Base-by-base conservation (phyloP, 345 rosid genomes). In the Hevea brasiliensis region DNA sequence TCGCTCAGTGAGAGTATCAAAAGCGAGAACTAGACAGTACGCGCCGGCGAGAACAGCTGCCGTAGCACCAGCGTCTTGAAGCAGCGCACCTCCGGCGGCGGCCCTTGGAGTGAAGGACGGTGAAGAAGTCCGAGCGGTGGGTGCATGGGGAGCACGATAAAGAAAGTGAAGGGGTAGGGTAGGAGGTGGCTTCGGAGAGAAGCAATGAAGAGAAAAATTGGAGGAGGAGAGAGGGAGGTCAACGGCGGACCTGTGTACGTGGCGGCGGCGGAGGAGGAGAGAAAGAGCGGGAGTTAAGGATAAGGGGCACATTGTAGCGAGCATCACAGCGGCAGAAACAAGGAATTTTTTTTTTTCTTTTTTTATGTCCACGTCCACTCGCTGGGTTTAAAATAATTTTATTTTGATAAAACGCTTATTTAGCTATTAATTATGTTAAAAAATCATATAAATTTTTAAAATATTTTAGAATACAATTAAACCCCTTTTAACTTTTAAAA, bases 1-100 rank as follows among this genome's bases (percentile, higher is more conserved):
- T 44, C 85, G 81, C 47, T 79, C 74, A 21, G 93, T 86, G 82
- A 94, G 97, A 71, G 24, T 68, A 42, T 94, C 89, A 70, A 94
- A 94, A 59, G 85, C 45, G 58, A 76, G 75, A 60, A 92, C 97
- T 4, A 94, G 90, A 55, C 78, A 76, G 72, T 89, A 92, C 0
- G 98, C 96, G 59, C 97, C 93, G 48, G 85, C 85, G 23, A 92
- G 87, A 1, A 92, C 91, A 3, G 88, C 87, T 11, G 82, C 81
- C 18, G 97, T 83, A 65, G 97, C 94, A 47, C 83, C 94, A 23
- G 83, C 82, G 62, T 94, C 97, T 71, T 68, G 97, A 61, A 87
- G 68, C 26, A 89, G 37, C 45, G 74, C 65, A 44, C 82, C 78
- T 32, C 61, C 73, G 3, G 74, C 23, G 32, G 72, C 62, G 35